These are phyloP conservation scores for Cicer pinnatifidum DNA, from an alignment of 306 rosid genomes.

Conservation along the genomic window DNA sequence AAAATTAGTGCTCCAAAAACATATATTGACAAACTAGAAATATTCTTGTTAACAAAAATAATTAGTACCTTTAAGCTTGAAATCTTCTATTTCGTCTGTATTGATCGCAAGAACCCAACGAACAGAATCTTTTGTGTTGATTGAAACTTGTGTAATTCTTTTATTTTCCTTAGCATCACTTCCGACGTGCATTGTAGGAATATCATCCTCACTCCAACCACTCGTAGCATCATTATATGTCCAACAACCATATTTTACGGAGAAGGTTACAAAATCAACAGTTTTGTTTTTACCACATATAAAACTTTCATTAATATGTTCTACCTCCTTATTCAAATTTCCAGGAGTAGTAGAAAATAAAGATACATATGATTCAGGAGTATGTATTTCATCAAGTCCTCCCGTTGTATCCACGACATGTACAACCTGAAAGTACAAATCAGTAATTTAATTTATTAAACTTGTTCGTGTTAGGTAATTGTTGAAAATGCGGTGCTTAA, in stretches of 20 bases:
- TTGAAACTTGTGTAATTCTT: conserved; percentile 63
- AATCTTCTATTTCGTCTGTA: conserved; percentile 74
- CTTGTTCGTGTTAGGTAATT: conserved; percentile 1
- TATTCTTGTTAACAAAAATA: conserved; percentile 16
- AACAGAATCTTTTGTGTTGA: conserved; percentile 74
- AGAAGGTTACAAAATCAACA: conserved; percentile 82
- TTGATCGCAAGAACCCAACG: conserved; percentile 92
- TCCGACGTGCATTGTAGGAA: conserved; percentile 60
- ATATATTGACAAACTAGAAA: not conserved
- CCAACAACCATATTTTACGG: conserved; percentile 79
- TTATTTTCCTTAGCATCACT: conserved; percentile 52
- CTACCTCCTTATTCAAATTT: conserved; percentile 78
- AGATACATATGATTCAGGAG: conserved; percentile 68
- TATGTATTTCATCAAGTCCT: conserved; percentile 51
- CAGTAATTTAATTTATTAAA: conserved; percentile 11
- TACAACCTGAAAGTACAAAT: conserved; percentile 69
- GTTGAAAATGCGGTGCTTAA: not conserved
- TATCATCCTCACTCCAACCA: conserved; percentile 79
- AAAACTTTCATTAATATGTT: conserved; percentile 74
- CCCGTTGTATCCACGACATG: conserved; percentile 82
- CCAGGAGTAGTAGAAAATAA: conserved; percentile 89
- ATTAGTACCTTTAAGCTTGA: conserved; percentile 63
- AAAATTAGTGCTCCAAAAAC: not conserved
- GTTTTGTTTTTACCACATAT: conserved; percentile 69
- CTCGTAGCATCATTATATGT: conserved; percentile 53